A percentile compares a stretch with the other conserved stretches of the same genome.
phyloP scores from a whole-genome alignment of 192 early-diverging fungal genomes.

The Nowakowskiella sp. region DNA sequence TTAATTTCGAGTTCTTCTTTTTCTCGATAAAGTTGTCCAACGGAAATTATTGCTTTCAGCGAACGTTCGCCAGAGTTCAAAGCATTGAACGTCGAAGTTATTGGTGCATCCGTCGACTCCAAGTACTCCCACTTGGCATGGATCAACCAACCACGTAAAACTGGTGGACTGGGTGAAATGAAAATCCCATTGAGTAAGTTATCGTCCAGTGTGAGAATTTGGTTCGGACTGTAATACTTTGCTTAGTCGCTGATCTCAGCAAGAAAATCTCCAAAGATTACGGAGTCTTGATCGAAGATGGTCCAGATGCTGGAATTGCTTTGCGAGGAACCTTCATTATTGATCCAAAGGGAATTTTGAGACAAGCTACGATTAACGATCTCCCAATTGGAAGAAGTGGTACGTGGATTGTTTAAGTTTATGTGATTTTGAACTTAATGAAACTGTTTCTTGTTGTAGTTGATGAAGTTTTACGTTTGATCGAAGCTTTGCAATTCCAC shows the following conservation, averaged over 20 bases:
- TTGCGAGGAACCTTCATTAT: slow-evolving; percentile 53
- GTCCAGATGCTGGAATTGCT: slow-evolving; percentile 29
- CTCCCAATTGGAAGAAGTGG: slow-evolving; percentile 70
- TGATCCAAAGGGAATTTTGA: slow-evolving; percentile 53
- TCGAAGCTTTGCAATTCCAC: slow-evolving; percentile 55
- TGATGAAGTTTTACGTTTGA: slow-evolving; percentile 53
- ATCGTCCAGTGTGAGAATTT: neutral
- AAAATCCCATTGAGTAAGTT: slow-evolving; percentile 39
- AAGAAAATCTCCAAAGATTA: slow-evolving; percentile 44
- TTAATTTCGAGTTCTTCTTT: neutral
- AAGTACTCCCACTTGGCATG: slow-evolving; percentile 47
- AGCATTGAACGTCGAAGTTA: slow-evolving; percentile 38
- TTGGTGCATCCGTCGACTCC: slow-evolving; percentile 48
- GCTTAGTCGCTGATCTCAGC: slow-evolving; percentile 41
- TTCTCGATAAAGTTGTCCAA: slow-evolving; percentile 7
- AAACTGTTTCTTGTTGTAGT: slow-evolving; percentile 32
- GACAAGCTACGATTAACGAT: slow-evolving; percentile 52
- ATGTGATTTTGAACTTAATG: slow-evolving; percentile 10
- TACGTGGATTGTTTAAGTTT: too few species aligned
- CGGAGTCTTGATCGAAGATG: slow-evolving; percentile 39
- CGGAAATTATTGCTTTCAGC: slow-evolving; percentile 40
- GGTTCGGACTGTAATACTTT: neutral
- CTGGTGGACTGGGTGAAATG: slow-evolving; percentile 48
- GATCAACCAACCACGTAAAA: slow-evolving; percentile 44
- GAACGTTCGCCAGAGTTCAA: slow-evolving; percentile 52